Conservation (phyloP, 2,329 filamentous ascomycete genomes). For the Tolypocladium sp. region DNA sequence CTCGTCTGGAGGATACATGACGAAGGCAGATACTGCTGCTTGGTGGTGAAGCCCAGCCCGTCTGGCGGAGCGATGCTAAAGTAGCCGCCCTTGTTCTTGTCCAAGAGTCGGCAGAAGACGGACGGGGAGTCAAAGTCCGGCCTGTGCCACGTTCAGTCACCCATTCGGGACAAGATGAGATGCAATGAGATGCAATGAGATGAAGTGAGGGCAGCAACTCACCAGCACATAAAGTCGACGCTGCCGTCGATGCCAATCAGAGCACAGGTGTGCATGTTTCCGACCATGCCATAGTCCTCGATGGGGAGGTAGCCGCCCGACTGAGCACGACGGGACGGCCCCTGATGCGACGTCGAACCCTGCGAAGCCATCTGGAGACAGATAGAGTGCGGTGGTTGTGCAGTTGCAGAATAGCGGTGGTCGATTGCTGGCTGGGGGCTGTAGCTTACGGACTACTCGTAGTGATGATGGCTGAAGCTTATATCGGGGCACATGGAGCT, state of each 20-base stretch:
- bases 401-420: background rate
- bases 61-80: constrained; percentile 56
- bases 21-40: constrained; percentile 69
- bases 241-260: constrained; percentile 67
- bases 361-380: constrained; percentile 20
- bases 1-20: constrained; percentile 69
- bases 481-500: background rate
- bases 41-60: constrained; percentile 51
- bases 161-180: background rate
- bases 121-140: constrained; percentile 72
- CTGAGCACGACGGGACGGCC: constrained; percentile 21
- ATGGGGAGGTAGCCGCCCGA: constrained; percentile 49
- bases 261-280: constrained; percentile 72
- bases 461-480: background rate
- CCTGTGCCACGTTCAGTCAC: constrained; percentile 28
- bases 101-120: constrained; percentile 64
- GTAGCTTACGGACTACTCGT: background rate
- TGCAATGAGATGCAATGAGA: background rate
- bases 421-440: background rate
- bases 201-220: constrained; percentile 12
- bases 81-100: constrained; percentile 66
- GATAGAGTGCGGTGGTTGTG: background rate
- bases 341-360: constrained; percentile 20
- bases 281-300: constrained; percentile 72
- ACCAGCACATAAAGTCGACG: constrained; percentile 73